Conservation (phyloP, 1,284 basidiomycete genomes). For the Malassezia furfur region DNA sequence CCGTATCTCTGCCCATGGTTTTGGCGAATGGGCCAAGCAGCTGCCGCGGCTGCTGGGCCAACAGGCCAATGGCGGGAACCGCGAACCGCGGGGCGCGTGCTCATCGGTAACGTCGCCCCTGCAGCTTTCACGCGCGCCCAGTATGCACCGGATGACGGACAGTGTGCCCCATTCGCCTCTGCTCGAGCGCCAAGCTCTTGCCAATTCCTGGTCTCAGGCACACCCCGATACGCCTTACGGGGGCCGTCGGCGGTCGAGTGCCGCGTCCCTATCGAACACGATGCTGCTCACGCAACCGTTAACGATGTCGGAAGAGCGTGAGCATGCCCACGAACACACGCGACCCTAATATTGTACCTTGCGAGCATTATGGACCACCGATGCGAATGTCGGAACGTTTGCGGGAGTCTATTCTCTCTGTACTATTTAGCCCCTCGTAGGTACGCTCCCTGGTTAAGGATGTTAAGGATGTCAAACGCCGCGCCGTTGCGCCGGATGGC, state of each 20-base stretch:
- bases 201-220: background rate
- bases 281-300: background rate
- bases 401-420: no score
- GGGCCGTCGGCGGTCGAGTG: background rate
- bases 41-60: slow-evolving; percentile 5
- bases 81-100: background rate
- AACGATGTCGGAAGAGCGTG: background rate
- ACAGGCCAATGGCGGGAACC: background rate
- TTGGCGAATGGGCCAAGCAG: slow-evolving; percentile 7
- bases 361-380: no score
- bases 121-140: background rate
- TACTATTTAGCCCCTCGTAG: no score
- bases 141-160: background rate
- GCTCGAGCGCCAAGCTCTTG: background rate
- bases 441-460: no score
- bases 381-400: no score
- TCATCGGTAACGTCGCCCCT: background rate
- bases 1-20: slow-evolving; percentile 5
- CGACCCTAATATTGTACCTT: background rate
- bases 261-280: background rate
- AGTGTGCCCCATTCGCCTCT: background rate
- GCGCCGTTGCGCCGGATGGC: background rate
- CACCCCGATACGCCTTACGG: background rate
- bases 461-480: no score
- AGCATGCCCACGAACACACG: background rate